Evolutionary conservation across 2,329 filamentous ascomycete species (phyloP).

Genomic region (Diaporthe vexans): DNA sequence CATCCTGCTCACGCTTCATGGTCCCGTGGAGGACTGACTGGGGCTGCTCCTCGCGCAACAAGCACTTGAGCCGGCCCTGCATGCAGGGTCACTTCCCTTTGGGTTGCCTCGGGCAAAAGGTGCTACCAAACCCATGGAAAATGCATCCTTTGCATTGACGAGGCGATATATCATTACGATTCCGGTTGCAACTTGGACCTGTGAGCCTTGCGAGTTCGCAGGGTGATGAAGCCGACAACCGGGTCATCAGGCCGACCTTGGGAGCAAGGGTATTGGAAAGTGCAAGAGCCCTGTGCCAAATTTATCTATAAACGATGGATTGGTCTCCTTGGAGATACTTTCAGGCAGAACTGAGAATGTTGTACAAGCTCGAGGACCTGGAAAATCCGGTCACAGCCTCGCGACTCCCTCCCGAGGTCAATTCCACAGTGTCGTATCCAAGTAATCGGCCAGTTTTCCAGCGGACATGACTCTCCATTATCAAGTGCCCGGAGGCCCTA

Average conservation of each 20-base stretch:
- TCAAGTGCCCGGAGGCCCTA: not conserved
- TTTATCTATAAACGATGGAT: not conserved
- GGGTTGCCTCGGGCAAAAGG: not conserved
- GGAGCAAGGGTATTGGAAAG: not conserved
- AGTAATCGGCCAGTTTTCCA: not conserved
- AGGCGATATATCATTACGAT: not conserved
- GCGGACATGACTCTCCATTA: not conserved
- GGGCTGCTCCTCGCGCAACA: not conserved
- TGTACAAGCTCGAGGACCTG: not conserved
- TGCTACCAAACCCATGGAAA: not conserved
- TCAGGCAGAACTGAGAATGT: no score
- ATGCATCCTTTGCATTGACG: not conserved
- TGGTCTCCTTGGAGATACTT: not conserved
- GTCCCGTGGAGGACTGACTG: not conserved
- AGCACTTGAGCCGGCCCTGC: not conserved
- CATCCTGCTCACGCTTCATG: not conserved
- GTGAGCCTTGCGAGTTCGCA: not conserved
- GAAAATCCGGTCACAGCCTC: not conserved
- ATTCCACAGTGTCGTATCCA: not conserved
- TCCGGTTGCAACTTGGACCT: not conserved
- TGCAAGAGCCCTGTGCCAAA: not conserved
- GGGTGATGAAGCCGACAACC: not conserved
- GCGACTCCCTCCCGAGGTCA: no score
- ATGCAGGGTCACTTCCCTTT: slow-evolving; percentile 11
- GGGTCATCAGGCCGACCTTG: not conserved